A percentile compares a stretch with the other conserved stretches of the same genome.
Conservation (phyloP, 495 filamentous ascomycete genomes). For the Neurospora discreta region DNA sequence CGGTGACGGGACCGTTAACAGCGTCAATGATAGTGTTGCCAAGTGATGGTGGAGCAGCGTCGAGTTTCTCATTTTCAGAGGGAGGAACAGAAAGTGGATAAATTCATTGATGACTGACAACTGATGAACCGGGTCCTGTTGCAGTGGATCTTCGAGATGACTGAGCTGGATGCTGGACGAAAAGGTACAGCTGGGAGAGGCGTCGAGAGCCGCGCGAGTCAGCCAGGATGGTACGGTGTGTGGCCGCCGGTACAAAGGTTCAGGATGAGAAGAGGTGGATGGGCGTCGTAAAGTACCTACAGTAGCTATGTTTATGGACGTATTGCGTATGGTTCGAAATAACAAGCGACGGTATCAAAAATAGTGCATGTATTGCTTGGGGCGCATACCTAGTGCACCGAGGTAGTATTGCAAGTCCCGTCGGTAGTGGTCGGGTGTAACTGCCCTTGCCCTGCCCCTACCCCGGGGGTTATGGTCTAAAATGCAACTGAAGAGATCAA, state of each 20-base stretch:
- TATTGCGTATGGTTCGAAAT: background rate
- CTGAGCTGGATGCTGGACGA: background rate
- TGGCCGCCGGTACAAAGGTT: background rate
- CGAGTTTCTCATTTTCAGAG: background rate
- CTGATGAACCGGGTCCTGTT: background rate
- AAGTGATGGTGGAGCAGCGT: background rate
- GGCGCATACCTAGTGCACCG: background rate
- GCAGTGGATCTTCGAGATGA: background rate
- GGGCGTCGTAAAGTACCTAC: background rate
- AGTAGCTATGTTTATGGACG: background rate
- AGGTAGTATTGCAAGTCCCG: background rate
- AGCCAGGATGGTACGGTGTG: background rate
- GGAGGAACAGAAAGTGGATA: background rate
- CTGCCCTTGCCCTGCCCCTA: background rate
- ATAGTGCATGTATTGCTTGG: background rate
- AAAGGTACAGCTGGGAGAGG: background rate
- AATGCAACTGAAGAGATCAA: background rate
- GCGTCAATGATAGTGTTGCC: background rate
- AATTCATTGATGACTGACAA: background rate
- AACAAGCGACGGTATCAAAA: background rate
- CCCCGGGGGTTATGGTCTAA: background rate
- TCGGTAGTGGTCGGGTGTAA: background rate
- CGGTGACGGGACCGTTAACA: background rate
- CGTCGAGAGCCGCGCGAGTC: background rate
- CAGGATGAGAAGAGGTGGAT: background rate